phyloP scores from a whole-genome alignment of 2,329 filamentous ascomycete species.

The Clonostachys sp. region DNA sequence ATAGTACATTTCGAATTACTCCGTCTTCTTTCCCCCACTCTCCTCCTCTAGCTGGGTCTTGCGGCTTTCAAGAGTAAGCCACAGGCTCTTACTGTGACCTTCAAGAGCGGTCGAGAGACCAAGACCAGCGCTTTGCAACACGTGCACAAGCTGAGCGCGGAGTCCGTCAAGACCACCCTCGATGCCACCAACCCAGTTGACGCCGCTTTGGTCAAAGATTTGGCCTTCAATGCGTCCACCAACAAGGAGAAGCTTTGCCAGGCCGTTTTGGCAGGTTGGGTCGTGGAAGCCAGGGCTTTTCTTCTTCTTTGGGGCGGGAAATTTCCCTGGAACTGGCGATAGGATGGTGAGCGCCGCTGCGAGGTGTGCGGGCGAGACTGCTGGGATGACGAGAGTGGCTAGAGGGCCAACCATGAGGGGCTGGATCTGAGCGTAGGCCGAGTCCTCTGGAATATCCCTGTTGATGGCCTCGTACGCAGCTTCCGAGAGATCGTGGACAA shows the following conservation, averaged over 20 bases:
- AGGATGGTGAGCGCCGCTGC: constrained; percentile 77
- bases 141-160: constrained; percentile 72
- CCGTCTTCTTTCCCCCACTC: constrained; percentile 8
- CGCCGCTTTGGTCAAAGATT: constrained; percentile 72
- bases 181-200: constrained; percentile 66
- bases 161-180: constrained; percentile 77
- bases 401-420: constrained; percentile 79
- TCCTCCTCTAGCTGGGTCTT: constrained; percentile 72
- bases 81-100: constrained; percentile 74
- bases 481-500: constrained; percentile 48
- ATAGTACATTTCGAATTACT: constrained; percentile 1
- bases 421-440: constrained; percentile 55
- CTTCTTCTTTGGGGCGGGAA: constrained; percentile 73
- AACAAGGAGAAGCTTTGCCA: constrained; percentile 83
- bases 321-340: constrained; percentile 64
- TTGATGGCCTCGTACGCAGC: constrained; percentile 45
- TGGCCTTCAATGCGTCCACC: constrained; percentile 84
- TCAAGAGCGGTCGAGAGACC: constrained; percentile 76
- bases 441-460: constrained; percentile 27
- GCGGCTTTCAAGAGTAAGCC: constrained; percentile 82
- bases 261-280: constrained; percentile 67
- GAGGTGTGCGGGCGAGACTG: constrained; percentile 78
- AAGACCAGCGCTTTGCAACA: constrained; percentile 77
- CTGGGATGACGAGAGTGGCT: constrained; percentile 74
- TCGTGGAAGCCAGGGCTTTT: constrained; percentile 81